A percentile compares a stretch with the other conserved stretches of the same genome.
These are phyloP conservation scores for Artemisia tridentata DNA, from an alignment of 129 eudicot genomes.

Conservation along the genomic window DNA sequence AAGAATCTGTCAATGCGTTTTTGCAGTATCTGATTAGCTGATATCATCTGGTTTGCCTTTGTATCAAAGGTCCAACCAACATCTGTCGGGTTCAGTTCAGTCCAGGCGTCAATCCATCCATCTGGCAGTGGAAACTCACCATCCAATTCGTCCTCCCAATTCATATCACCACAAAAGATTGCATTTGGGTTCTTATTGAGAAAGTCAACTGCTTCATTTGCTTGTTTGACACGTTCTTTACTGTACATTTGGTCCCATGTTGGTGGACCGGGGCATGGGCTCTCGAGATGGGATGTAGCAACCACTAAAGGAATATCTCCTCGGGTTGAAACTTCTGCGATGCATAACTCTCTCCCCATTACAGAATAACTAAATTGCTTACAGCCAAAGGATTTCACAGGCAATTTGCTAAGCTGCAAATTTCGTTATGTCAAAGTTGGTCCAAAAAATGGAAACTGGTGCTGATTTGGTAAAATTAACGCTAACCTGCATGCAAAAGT, in stretches of 20 bases:
- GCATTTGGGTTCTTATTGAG: conserved; percentile 60
- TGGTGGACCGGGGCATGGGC: conserved; percentile 92
- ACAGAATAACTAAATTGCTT: conserved; percentile 62
- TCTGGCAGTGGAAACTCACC: conserved; percentile 65
- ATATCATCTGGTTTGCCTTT: conserved; percentile 75
- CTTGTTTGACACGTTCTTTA: conserved; percentile 89
- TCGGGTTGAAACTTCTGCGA: conserved; percentile 54
- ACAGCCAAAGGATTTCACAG: conserved; percentile 54
- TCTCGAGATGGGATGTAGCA: conserved; percentile 87
- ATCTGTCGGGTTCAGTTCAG: conserved; percentile 55
- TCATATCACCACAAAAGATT: conserved; percentile 89
- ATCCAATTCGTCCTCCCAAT: conserved; percentile 92
- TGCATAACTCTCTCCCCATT: conserved; percentile 75
- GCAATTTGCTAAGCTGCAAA: conserved; percentile 64
- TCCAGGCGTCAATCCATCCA: conserved; percentile 92
- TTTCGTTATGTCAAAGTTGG: background rate
- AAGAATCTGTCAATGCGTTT: conserved; percentile 73
- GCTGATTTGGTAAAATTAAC: background rate
- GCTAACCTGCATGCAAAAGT: conserved; percentile 87
- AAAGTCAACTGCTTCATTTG: conserved; percentile 63
- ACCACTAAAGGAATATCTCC: conserved; percentile 42
- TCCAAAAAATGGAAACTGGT: background rate
- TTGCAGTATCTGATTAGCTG: conserved; percentile 66
- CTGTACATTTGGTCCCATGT: conserved; percentile 93
- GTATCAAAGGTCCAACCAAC: conserved; percentile 87